phyloP scores from a whole-genome alignment of 228 moss, liverwort and hornwort species.

The Sphagnum magellanicum region DNA sequence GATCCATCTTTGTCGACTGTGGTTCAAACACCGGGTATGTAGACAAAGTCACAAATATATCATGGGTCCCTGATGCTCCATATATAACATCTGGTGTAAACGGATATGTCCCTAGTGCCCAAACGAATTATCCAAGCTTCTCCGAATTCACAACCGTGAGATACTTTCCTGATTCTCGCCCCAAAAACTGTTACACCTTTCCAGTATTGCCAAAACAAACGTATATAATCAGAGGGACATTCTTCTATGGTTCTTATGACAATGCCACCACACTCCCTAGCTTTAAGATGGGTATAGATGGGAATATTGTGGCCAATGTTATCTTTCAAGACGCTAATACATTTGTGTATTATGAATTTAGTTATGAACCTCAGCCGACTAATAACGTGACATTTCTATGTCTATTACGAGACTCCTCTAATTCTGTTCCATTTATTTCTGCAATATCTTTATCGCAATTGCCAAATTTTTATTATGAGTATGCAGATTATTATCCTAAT shows the following conservation, averaged over 20 bases:
- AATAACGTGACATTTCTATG: conserved; percentile 9
- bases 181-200: conserved; percentile 18
- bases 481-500: too few species aligned
- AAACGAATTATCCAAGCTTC: background rate
- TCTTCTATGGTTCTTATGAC: conserved; percentile 14
- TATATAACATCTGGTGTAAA: conserved; percentile 9
- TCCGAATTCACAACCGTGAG: conserved; percentile 13
- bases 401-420: conserved; percentile 1
- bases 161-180: conserved; percentile 11
- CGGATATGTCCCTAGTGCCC: background rate
- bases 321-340: conserved; percentile 1
- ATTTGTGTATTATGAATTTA: conserved; percentile 8
- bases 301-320: background rate
- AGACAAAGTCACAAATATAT: conserved; percentile 10
- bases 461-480: too few species aligned
- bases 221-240: conserved; percentile 13
- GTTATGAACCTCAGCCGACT: background rate
- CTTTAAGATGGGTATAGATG: conserved; percentile 13
- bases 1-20: conserved; percentile 23
- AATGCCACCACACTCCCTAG: background rate
- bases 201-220: background rate
- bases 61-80: conserved; percentile 8
- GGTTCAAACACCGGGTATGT: conserved; percentile 5
- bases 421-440: conserved; percentile 19
- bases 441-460: conserved; percentile 9